Conservation (phyloP, 164 flowering plant genomes). For the Cinnamomum chago region DNA sequence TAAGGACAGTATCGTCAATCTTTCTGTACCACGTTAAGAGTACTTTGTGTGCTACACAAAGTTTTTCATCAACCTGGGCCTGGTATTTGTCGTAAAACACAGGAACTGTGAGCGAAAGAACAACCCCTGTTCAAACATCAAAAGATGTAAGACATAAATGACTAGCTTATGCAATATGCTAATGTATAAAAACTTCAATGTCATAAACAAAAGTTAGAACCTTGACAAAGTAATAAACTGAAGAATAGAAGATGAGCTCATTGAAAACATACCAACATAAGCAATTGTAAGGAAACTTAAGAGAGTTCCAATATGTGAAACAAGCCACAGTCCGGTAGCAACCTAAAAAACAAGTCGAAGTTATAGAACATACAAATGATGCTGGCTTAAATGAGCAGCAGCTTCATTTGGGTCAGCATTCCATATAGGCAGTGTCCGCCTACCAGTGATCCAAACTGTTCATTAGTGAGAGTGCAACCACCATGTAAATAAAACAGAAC, state of each 20-base stretch:
- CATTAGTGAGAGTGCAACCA: not conserved
- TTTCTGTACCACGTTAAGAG: constrained; percentile 43
- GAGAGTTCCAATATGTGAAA: constrained; percentile 68
- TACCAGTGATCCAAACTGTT: not conserved
- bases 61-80: constrained; percentile 59
- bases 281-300: constrained; percentile 69
- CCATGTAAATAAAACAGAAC: not conserved
- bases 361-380: not conserved
- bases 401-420: not conserved
- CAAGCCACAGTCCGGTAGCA: constrained; percentile 45
- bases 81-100: constrained; percentile 67
- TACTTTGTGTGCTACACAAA: constrained; percentile 27
- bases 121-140: constrained; percentile 41
- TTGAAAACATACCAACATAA: constrained; percentile 57
- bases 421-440: not conserved
- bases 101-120: constrained; percentile 69
- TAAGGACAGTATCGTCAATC: constrained; percentile 48
- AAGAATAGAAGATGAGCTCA: not conserved
- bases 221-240: not conserved
- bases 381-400: not conserved
- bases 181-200: not conserved
- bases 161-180: not conserved
- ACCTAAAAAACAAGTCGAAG: constrained; percentile 41
- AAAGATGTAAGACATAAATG: not conserved
- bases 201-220: not conserved